Base-by-base conservation (phyloP, 2,329 filamentous ascomycete species). In the Phialocephala subalpina region DNA sequence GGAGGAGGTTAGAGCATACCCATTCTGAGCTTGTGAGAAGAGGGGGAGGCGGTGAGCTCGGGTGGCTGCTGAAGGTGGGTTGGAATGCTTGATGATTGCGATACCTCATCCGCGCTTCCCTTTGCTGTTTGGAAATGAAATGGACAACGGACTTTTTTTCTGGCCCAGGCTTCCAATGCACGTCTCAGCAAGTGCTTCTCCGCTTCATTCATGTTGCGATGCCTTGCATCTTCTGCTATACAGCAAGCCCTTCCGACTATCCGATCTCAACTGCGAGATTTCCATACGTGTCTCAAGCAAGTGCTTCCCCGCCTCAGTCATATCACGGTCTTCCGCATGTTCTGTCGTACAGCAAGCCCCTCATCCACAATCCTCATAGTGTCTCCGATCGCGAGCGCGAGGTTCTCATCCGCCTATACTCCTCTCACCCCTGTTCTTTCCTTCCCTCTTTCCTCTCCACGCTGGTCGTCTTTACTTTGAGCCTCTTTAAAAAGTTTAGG, bases 1-100 rank as follows among this genome's bases (percentile, higher is more conserved):
- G 76, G 87, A 88, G 4, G 86, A 90, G 59, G 78, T 82, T 9
- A 81, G 83, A 63, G 80, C 77, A 63, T 93, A 92, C 82, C 91
- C 91, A 4, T 91, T 65, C 49, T 76, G 38, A 22, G 29, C 7
- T 33, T 27, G 29, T 25, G 33, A 12, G 18, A 12, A 25, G 45
- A 7, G 45, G 20, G 22, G 9, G 49, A 11, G 29, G 22, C 25
- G 49, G 49, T 33, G 49, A 29, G 49, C 7, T 29, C 22, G 49
- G 25, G 49, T 29, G 25, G 11, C 25, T 27, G 49, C 49, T 20
- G 3, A 3, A 14, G 27, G 1, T 22, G 25, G 45, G 20, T 8
- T 25, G n/a, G n/a, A 16, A 42, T 49, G 20, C 9, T 53, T 33
- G 49, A 53, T 33, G 25, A 18, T 29, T 53, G 12, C 22, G 49